Conservation (phyloP, 225 moss, liverwort and hornwort genomes). For the Physcomitrium patens region DNA sequence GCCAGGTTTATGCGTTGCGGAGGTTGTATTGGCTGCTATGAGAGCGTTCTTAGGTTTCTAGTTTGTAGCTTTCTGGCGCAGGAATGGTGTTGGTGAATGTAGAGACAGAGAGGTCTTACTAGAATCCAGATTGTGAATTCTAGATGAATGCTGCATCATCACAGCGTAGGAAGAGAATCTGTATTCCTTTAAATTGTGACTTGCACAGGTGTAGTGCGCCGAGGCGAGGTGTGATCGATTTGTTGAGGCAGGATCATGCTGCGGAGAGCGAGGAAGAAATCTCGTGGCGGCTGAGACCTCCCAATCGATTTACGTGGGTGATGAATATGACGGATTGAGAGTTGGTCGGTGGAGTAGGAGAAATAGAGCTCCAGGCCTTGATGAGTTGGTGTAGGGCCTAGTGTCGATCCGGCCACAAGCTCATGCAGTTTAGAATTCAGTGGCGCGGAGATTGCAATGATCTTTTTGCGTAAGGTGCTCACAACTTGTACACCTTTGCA, state of each 20-base stretch:
- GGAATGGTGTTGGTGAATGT: no score
- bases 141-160: not conserved
- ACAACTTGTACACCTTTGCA: conserved; percentile 12
- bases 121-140: not conserved
- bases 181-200: not conserved
- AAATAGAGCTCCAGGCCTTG: conserved; percentile 13
- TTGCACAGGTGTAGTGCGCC: not conserved
- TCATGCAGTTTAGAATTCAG: conserved; percentile 19
- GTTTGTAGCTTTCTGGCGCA: no score
- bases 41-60: no score
- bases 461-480: conserved; percentile 22
- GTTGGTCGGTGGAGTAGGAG: not conserved
- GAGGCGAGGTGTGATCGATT: not conserved
- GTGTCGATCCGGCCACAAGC: conserved; percentile 22
- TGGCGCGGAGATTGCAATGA: not conserved
- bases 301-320: conserved; percentile 2
- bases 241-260: not conserved
- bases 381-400: conserved; percentile 11
- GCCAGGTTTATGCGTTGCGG: no score
- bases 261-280: not conserved
- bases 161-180: not conserved
- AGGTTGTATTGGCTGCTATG: no score
- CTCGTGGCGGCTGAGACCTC: conserved; percentile 16
- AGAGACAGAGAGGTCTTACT: not conserved
- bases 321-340: conserved; percentile 8